Evolutionary conservation across 495 filamentous ascomycete species (phyloP), one percentile per base, ranked within the genome.

Genomic region (Neurospora sp.): DNA sequence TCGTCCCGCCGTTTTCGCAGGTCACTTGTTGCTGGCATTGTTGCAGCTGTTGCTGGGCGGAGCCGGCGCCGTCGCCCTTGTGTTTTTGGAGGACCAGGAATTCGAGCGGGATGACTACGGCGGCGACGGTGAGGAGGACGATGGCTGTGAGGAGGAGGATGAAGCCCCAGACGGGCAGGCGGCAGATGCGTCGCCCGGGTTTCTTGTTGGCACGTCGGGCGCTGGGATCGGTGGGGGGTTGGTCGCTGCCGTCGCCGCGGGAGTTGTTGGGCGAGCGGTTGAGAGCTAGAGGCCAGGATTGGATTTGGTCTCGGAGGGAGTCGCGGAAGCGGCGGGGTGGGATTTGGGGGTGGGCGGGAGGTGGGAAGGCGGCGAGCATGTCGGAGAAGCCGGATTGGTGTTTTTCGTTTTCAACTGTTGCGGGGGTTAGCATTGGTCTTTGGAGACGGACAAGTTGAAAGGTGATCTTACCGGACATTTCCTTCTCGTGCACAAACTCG

Each of bases 311-410:
- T 40, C 79, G 79, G 16, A 81, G 75, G 71, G 82, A 85, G 27
- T 83, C 80, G 40, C 84, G 84, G 70, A 83, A 74, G 70, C 82
- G 82, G 72, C 77, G 86, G 23, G 88, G 89, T 7, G 87, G 90
- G 9, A 86, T 85, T 60, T 87, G 70, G 16, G 78, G 72, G 1
- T 90, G 85, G 5, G 88, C 89, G 6, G 96, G 94, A 12, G 94
- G 92, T 9, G 96, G 96, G 74, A 99, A 99, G 16, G 94, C 93
- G 14, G 93, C 92, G 7, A 99, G 86, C 79, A 98, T 97, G 78
- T 97, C 94, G 18, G 93, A 95, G 60, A 99, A 85, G 6, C 85
- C 85, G 18, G 76, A 94, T 88, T 82, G 87, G 75, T 82, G 85
- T 77, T 83, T 88, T 74, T 83, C 83, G 74, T 79, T 76, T 40